A percentile compares a stretch with the other conserved stretches of the same genome.
Evolutionary conservation across 2,329 filamentous ascomycete species (phyloP).

Genomic region (Beauveria scarabaeidicola): DNA sequence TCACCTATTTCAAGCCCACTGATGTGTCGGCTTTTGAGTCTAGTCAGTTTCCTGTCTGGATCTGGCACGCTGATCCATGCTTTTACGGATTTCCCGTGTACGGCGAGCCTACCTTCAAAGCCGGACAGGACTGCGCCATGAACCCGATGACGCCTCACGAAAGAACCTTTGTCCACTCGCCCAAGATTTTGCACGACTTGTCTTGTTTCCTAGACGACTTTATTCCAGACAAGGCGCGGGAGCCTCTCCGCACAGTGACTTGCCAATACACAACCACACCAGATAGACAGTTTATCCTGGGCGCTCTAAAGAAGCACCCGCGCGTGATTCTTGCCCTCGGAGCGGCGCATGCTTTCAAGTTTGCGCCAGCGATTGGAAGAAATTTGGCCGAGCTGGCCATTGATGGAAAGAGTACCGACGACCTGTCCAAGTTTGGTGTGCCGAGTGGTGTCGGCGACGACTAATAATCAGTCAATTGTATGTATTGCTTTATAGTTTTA

Average conservation of each 20-base stretch:
- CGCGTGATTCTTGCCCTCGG: constrained; percentile 17
- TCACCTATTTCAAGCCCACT: constrained; percentile 14
- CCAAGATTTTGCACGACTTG: background rate
- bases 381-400: constrained; percentile 19
- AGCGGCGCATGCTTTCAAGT: constrained; percentile 19
- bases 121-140: constrained; percentile 9
- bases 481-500: no score
- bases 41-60: constrained; percentile 12
- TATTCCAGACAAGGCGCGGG: background rate
- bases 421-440: constrained; percentile 15
- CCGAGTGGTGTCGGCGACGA: background rate
- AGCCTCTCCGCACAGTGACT: constrained; percentile 18
- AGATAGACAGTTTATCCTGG: constrained; percentile 18
- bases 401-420: constrained; percentile 16
- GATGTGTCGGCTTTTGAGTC: constrained; percentile 4
- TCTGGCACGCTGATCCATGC: constrained; percentile 9
- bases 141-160: constrained; percentile 12
- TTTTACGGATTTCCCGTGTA: constrained; percentile 14
- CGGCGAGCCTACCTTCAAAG: constrained; percentile 14
- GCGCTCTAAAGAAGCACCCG: constrained; percentile 13
- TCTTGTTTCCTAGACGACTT: background rate
- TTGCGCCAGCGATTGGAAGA: constrained; percentile 19
- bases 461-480: background rate
- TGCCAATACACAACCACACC: constrained; percentile 21
- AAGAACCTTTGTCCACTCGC: constrained; percentile 12